A percentile compares a stretch with the other conserved stretches of the same genome.
Evolutionary conservation across 192 early-diverging fungal genomes (phyloP).

Genomic region (Coemansia sp.): DNA sequence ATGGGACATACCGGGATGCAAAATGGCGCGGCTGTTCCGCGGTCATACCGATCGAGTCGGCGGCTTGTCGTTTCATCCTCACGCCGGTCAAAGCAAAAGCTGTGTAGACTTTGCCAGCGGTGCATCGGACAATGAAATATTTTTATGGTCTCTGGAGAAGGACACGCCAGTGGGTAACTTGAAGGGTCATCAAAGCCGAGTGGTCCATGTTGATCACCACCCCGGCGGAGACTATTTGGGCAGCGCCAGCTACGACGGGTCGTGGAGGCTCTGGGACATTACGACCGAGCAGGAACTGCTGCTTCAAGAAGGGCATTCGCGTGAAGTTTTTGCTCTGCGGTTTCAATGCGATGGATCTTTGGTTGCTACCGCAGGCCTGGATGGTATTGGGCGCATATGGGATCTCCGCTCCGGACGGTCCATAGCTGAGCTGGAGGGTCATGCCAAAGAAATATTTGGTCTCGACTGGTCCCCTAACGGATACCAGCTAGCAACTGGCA

Average conservation of each 20-base stretch:
- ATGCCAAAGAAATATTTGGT: slow-evolving; percentile 84
- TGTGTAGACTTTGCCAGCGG: slow-evolving; percentile 81
- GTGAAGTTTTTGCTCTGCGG: slow-evolving; percentile 87
- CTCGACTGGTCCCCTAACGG: slow-evolving; percentile 93
- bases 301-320: slow-evolving; percentile 92
- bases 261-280: slow-evolving; percentile 97
- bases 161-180: slow-evolving; percentile 75
- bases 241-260: slow-evolving; percentile 67
- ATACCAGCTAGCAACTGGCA: slow-evolving; percentile 88
- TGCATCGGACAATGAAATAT: slow-evolving; percentile 72
- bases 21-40: slow-evolving; percentile 58
- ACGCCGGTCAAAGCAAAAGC: slow-evolving; percentile 40
- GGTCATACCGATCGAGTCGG: slow-evolving; percentile 89
- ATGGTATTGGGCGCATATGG: slow-evolving; percentile 93
- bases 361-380: slow-evolving; percentile 85
- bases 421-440: slow-evolving; percentile 84
- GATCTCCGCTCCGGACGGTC: slow-evolving; percentile 90
- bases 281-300: slow-evolving; percentile 73
- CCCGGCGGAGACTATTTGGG: slow-evolving; percentile 85
- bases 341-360: slow-evolving; percentile 93
- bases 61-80: slow-evolving; percentile 86
- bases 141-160: slow-evolving; percentile 83
- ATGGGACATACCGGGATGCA: slow-evolving; percentile 80
- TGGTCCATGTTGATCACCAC: slow-evolving; percentile 86
- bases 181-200: slow-evolving; percentile 78